These are phyloP conservation scores for Darksidea phi DNA, from an alignment of 495 filamentous ascomycete genomes.

Conservation along the genomic window DNA sequence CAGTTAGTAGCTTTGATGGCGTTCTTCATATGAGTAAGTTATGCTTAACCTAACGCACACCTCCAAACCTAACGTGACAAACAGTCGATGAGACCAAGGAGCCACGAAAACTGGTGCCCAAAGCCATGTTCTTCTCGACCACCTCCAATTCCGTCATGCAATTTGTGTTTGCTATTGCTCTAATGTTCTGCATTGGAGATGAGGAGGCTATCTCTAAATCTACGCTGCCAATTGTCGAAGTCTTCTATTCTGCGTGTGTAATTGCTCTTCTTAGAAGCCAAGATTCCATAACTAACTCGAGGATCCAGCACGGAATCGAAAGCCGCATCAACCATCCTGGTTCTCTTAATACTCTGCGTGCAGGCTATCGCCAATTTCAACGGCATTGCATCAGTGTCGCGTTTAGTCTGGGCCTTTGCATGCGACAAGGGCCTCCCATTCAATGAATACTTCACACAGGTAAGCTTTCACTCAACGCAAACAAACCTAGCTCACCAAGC, in stretches of 20 bases:
- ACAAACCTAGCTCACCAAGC: too few species aligned
- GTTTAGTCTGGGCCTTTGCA: conserved; percentile 27
- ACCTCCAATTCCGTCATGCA: conserved; percentile 19
- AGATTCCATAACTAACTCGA: too few species aligned
- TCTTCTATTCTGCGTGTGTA: conserved; percentile 47
- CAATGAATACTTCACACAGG: conserved; percentile 25
- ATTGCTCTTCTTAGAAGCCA: too few species aligned
- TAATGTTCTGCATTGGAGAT: conserved; percentile 31
- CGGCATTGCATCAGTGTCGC: conserved; percentile 24
- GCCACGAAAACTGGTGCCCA: conserved; percentile 10
- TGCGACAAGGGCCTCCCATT: conserved; percentile 27
- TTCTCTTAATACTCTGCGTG: not conserved
- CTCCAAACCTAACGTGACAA: too few species aligned
- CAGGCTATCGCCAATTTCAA: conserved; percentile 6
- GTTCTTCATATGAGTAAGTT: conserved; percentile 31
- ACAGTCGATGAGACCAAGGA: conserved; percentile 26
- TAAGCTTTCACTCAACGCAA: too few species aligned
- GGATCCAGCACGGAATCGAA: conserved; percentile 24
- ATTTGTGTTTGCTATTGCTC: conserved; percentile 17
- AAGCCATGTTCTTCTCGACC: conserved; percentile 19
- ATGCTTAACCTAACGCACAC: too few species aligned
- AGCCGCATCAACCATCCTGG: conserved; percentile 4
- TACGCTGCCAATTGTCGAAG: conserved; percentile 53
- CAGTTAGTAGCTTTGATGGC: conserved; percentile 19
- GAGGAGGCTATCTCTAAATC: conserved; percentile 37